phyloP scores from a whole-genome alignment of 768 basidiomycete species.

The Tubosaeta brunneosetosa region DNA sequence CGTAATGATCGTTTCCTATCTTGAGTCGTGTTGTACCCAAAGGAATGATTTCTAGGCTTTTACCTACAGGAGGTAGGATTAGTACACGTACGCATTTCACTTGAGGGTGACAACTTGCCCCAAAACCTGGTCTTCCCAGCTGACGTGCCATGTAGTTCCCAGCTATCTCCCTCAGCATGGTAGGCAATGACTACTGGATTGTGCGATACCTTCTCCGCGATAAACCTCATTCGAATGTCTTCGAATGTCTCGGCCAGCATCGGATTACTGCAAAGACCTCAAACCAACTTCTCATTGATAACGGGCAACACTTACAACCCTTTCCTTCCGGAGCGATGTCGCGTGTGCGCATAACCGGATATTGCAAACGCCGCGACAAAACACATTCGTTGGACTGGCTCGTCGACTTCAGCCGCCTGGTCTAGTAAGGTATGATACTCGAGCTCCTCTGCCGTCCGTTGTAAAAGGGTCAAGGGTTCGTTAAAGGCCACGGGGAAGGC shows the following conservation, averaged over 20 bases:
- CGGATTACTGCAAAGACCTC: conserved; percentile 59
- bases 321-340: conserved; percentile 76
- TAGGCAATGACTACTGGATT: conserved; percentile 82
- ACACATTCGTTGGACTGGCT: conserved; percentile 65
- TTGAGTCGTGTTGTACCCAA: conserved; percentile 64
- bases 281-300: conserved; percentile 4
- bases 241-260: conserved; percentile 89
- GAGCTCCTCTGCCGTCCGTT: conserved; percentile 77
- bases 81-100: conserved; percentile 12
- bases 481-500: conserved; percentile 88
- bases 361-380: conserved; percentile 82
- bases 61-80: conserved; percentile 47
- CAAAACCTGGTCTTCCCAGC: conserved; percentile 85
- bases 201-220: conserved; percentile 86
- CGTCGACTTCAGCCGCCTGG: conserved; percentile 52
- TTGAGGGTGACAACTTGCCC: conserved; percentile 49
- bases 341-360: conserved; percentile 78
- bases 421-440: conserved; percentile 72
- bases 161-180: conserved; percentile 74
- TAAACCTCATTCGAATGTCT: conserved; percentile 71
- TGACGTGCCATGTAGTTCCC: conserved; percentile 75
- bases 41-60: conserved; percentile 84
- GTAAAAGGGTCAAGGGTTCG: conserved; percentile 79
- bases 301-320: conserved; percentile 61
- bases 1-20: conserved; percentile 63